Base-by-base conservation (phyloP, 2,329 filamentous ascomycete species). In the Leptographium procerum region DNA sequence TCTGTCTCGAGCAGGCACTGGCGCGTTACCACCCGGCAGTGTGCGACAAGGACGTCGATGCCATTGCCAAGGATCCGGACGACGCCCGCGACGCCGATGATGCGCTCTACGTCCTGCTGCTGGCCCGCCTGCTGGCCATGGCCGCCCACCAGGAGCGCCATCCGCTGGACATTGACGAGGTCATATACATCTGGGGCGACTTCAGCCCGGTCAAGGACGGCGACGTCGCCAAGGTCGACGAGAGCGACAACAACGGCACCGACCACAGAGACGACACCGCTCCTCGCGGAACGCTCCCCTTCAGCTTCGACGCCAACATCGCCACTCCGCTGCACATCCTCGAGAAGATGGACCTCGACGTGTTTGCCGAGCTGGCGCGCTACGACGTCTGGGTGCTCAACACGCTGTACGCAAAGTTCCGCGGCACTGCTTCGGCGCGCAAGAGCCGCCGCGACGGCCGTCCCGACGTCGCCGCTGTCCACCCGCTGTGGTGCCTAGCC, bases 401-500 rank as follows among this genome's bases (percentile, higher is more conserved):
- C 72, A 96, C 91, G 0, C 78, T 96, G 6, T 95, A 92, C 70
- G 84, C 88, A 63, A 97, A 97, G 70, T 95, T 96, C 70, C 83
- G 94, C 28, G 94, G 90, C 56, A 96, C 91, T 0, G 94, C 94
- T 0, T 95, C 90, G 2, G 92, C 91, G 5, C 82, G 89, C 45
- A 86, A 94, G 64, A 90, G 83, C 61, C 80, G 79, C 0, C 81
- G 82, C 65, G 88, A 92, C 62, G 89, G 91, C 3, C 83, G 89
- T 11, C 92, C 94, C 0, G 94, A 97, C 66, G 87, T 96, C 5
- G 90, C 89, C 31, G 92, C 92, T 31, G 91, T 97, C 31, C 91
- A 97, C 72, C 91, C 92, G 2, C 84, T 95, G 65, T 99, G 94
- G 91, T 97, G 91, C 72, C 78, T 97, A 33, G 91, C 92, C 31